Conservation (phyloP, 192 early-diverging fungal species). For the Oehlia diaphana region DNA sequence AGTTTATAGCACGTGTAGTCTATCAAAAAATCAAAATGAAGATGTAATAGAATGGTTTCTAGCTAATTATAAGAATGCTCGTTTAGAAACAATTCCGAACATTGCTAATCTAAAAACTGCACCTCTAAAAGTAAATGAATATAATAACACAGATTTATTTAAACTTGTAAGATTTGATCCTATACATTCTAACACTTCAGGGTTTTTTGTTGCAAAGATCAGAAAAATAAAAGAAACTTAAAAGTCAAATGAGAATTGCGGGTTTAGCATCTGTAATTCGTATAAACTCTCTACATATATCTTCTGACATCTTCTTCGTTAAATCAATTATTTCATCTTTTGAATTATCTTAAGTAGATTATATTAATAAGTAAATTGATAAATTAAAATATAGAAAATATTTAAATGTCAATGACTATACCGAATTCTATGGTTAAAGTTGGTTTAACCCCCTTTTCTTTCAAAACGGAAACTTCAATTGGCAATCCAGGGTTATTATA, state of each 20-base stretch:
- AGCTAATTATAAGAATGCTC: conserved; percentile 39
- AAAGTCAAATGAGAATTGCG: background rate
- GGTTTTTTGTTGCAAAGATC: conserved; percentile 81
- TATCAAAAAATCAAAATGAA: conserved; percentile 83
- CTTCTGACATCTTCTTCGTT: background rate
- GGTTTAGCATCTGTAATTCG: conserved; percentile 8
- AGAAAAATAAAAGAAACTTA: conserved; percentile 45
- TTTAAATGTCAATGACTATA: conserved; percentile 24
- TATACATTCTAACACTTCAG: conserved; percentile 63
- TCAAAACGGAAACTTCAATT: conserved; percentile 45
- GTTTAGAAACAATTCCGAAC: conserved; percentile 56
- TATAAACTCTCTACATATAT: conserved; percentile 22
- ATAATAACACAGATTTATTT: conserved; percentile 8
- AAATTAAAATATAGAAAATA: background rate
- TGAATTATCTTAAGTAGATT: background rate
- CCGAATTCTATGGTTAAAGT: conserved; percentile 54
- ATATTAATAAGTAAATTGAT: background rate
- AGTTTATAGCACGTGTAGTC: conserved; percentile 87
- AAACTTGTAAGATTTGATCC: conserved; percentile 67
- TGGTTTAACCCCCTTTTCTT: conserved; percentile 43
- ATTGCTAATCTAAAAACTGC: conserved; percentile 38
- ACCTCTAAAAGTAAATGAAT: background rate
- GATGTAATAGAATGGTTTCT: conserved; percentile 82
- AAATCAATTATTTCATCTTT: background rate
- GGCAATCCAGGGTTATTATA: conserved; percentile 55